phyloP scores from a whole-genome alignment of 2,329 filamentous ascomycete species.

The Diaporthe citrichinensis region DNA sequence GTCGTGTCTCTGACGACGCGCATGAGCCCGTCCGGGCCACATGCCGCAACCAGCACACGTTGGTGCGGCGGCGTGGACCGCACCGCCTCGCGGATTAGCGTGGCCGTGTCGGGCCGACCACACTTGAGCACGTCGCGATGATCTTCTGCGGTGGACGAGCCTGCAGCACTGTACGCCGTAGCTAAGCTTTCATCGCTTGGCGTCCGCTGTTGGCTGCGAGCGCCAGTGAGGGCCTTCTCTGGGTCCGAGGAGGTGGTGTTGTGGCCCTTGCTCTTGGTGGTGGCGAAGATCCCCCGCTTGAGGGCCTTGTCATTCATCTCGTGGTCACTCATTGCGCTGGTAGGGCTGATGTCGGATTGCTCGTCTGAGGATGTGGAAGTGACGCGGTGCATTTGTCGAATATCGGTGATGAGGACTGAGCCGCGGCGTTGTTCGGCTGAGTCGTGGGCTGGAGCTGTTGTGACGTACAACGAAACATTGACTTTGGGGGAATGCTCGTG shows the following conservation, averaged over 20 bases:
- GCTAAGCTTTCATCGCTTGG: constrained; percentile 24
- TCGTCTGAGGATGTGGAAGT: constrained; percentile 38
- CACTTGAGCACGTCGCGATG: constrained; percentile 49
- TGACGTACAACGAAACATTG: constrained; percentile 56
- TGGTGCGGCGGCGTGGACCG: constrained; percentile 50
- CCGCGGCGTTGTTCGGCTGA: constrained; percentile 30
- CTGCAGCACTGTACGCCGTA: constrained; percentile 15
- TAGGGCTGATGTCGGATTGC: constrained; percentile 39
- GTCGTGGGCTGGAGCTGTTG: constrained; percentile 43
- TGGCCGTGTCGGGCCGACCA: constrained; percentile 58
- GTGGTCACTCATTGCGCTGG: constrained; percentile 34
- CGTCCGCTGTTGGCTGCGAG: not conserved
- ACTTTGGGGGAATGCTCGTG: constrained; percentile 57
- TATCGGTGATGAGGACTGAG: constrained; percentile 36
- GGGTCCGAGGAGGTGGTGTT: not conserved
- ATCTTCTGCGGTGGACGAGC: constrained; percentile 38
- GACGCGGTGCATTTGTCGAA: constrained; percentile 8
- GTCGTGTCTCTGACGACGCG: constrained; percentile 59
- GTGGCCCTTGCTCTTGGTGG: not conserved
- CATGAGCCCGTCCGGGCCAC: constrained; percentile 62
- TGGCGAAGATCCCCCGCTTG: not conserved
- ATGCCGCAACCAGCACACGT: constrained; percentile 62
- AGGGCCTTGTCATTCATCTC: constrained; percentile 44
- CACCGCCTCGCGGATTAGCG: constrained; percentile 56
- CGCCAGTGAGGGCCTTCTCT: constrained; percentile 16